phyloP scores from a whole-genome alignment of 2,329 filamentous ascomycete genomes.

The Xylariaceae sp. region DNA sequence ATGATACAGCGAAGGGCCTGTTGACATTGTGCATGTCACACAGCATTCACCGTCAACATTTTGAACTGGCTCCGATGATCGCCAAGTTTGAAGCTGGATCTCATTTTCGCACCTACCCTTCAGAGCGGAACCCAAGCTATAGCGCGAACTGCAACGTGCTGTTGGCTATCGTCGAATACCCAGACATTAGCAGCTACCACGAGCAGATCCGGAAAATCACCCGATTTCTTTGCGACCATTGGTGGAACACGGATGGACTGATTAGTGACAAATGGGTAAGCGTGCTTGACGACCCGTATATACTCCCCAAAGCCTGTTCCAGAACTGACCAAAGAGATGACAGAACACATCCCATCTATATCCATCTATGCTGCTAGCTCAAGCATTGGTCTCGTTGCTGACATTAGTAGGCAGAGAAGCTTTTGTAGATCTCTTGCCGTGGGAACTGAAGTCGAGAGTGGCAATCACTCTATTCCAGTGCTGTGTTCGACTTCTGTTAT shows the following conservation, averaged over 20 bases:
- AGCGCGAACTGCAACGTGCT: slow-evolving; percentile 30
- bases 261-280: neutral
- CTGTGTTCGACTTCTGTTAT: neutral
- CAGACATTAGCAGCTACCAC: slow-evolving; percentile 8
- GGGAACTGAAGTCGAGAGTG: too few species aligned
- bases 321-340: too few species aligned
- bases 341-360: slow-evolving; percentile 4
- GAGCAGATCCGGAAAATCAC: slow-evolving; percentile 23
- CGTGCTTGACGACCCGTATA: too few species aligned
- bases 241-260: too few species aligned
- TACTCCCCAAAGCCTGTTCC: too few species aligned
- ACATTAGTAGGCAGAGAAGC: too few species aligned
- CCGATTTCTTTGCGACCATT: slow-evolving; percentile 12
- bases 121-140: slow-evolving; percentile 26
- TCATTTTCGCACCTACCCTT: slow-evolving; percentile 27
- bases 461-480: too few species aligned
- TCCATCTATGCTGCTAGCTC: slow-evolving; percentile 7
- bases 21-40: neutral
- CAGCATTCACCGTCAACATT: too few species aligned
- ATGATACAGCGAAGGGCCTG: slow-evolving; percentile 1
- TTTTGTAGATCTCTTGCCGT: too few species aligned
- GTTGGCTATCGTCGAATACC: slow-evolving; percentile 17
- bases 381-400: too few species aligned
- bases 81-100: slow-evolving; percentile 17
- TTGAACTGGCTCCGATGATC: slow-evolving; percentile 4